Evolutionary conservation across 495 filamentous ascomycete species (phyloP).

Genomic region (Collariella sp.): DNA sequence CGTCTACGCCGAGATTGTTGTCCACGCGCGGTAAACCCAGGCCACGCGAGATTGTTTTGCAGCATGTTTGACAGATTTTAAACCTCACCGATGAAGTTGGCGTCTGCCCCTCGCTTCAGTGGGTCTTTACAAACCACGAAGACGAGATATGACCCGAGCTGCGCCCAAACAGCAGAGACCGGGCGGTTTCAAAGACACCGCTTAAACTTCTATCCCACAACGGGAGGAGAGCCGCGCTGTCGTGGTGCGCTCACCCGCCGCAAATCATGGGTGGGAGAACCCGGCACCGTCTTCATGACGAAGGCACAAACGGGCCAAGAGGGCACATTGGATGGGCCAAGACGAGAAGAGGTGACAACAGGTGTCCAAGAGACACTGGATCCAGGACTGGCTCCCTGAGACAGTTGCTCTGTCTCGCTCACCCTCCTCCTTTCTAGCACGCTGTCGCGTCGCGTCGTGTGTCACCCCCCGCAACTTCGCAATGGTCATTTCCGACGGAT

Average conservation of each 20-base stretch:
- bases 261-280: neutral
- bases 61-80: neutral
- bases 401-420: too few species aligned
- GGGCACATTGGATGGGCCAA: neutral
- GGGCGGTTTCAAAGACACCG: neutral
- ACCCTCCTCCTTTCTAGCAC: too few species aligned
- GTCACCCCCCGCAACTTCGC: too few species aligned
- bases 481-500: too few species aligned
- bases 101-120: too few species aligned
- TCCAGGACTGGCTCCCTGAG: too few species aligned
- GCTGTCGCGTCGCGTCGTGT: too few species aligned
- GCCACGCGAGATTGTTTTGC: neutral
- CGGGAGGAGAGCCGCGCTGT: neutral
- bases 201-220: neutral
- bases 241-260: neutral
- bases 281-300: neutral
- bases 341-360: too few species aligned
- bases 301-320: too few species aligned
- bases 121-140: too few species aligned
- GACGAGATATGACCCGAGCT: neutral
- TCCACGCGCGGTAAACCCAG: constrained; percentile 60
- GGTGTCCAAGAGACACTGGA: too few species aligned
- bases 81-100: neutral
- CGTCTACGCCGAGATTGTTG: constrained; percentile 79
- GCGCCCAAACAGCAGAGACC: neutral